Evolutionary conservation across 108 stramenopile species (phyloP), one percentile per base, ranked within the genome.

Genomic region (Cylindrotheca closterium): DNA sequence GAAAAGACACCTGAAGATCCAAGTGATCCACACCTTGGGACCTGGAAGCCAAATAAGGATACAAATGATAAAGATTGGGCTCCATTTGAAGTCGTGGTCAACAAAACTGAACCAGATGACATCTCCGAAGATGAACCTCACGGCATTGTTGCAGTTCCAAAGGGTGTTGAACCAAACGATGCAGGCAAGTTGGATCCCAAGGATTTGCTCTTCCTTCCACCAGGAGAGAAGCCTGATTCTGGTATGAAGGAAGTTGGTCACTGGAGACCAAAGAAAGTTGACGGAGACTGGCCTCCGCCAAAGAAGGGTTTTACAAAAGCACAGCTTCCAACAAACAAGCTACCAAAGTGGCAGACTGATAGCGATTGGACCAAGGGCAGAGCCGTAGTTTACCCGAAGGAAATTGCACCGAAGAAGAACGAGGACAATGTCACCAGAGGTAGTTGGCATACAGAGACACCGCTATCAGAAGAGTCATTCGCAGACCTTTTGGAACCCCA

Each of bases 31-130:
- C 21, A 22, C 17, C 7, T 23, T 5, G 51, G 51, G n/a, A n/a
- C n/a, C 5, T 51, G 51, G 51, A 23, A 51, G 23, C 51, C 7
- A 7, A 51, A 51, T 15, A 15, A 42, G 7, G 10, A 7, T 15
- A 42, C 7, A 22, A n/a, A 51, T 23, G 51, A 51, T n/a, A 51
- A 19, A 22, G 51, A 51, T 51, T 51, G 51, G 51, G 51, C 7
- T 51, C 51, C 51, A 17, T 22, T 51, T 5, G 51, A 23, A 17
- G 51, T 51, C 51, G 23, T 51, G 12, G n/a, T 51, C 8, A 51
- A 7, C 51, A 51, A 51, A 19, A 51, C n/a, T 5, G 21, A 19
- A 23, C 51, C 51, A 22, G 7, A 7, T 7, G 51, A 51, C 7
- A 5, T 19, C 5, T 7, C n/a, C 19, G 7, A 22, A 17, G 37